Conservation (phyloP, 305 asterid genomes). For the Solanum hybrid region DNA sequence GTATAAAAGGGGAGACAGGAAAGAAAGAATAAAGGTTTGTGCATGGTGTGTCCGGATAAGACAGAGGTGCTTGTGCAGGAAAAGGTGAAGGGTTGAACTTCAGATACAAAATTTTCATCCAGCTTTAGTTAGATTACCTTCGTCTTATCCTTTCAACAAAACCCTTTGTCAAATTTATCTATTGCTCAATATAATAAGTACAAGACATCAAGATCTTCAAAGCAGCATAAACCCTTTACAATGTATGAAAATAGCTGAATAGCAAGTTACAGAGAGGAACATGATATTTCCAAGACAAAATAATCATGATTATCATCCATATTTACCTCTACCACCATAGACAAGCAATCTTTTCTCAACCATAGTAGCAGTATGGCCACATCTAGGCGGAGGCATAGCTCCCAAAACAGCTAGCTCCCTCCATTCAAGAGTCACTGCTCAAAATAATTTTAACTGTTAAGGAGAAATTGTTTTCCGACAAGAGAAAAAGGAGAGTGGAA, state of each 20-base stretch:
- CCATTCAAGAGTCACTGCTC: conserved; percentile 93
- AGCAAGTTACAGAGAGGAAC: neutral
- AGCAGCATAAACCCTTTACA: neutral
- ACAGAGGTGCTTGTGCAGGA: neutral
- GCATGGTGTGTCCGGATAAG: neutral
- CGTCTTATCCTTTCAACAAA: neutral
- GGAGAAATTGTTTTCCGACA: neutral
- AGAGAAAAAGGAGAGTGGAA: neutral
- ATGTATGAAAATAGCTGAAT: neutral
- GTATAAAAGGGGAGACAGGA: neutral
- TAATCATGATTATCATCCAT: neutral
- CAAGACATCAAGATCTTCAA: neutral
- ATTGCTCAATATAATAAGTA: neutral
- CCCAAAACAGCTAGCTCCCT: conserved; percentile 75
- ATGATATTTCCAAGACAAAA: neutral
- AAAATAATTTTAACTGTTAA: neutral
- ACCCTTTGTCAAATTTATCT: neutral
- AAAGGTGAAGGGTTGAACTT: neutral
- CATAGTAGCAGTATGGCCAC: conserved; percentile 97
- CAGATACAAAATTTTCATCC: neutral
- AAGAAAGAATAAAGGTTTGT: neutral
- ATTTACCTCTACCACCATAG: conserved; percentile 90
- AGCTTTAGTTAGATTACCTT: neutral
- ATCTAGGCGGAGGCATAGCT: conserved; percentile 83
- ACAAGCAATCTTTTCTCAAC: conserved; percentile 91